These are phyloP conservation scores for Cystoderma amianthinum DNA, from an alignment of 768 basidiomycete genomes.

Conservation along the genomic window DNA sequence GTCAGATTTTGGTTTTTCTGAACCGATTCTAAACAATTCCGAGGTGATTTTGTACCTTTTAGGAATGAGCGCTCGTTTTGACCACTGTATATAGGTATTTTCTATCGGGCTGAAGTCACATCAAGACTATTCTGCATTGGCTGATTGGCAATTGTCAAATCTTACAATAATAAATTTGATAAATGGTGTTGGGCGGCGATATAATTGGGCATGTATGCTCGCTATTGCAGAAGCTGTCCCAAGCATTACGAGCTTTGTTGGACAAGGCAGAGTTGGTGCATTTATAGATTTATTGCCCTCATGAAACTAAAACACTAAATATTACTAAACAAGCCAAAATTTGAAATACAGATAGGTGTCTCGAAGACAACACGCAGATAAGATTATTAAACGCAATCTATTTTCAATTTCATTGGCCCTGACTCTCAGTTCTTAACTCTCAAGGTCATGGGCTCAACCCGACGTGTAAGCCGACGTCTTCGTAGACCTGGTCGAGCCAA, in stretches of 20 bases:
- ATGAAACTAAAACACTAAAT: no score
- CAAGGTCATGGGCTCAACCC: no score
- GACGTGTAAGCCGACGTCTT: no score
- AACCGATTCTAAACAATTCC: background rate
- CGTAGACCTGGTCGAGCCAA: no score
- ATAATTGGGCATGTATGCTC: background rate
- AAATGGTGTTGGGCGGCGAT: background rate
- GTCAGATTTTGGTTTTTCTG: background rate
- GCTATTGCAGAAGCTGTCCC: background rate
- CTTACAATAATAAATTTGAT: background rate
- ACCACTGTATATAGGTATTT: background rate
- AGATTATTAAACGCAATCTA: no score
- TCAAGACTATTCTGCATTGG: background rate
- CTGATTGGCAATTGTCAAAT: background rate
- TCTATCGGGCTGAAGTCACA: background rate
- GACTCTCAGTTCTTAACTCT: no score
- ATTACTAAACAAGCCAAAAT: no score
- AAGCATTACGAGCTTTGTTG: background rate
- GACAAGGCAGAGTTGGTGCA: no score
- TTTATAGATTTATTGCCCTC: no score
- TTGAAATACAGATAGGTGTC: no score
- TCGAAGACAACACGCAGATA: no score
- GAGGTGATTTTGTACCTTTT: background rate
- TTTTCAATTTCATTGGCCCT: no score
- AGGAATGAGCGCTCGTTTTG: background rate